A percentile compares a stretch with the other conserved stretches of the same genome.
These are phyloP conservation scores for Zymoseptoria crescenta DNA, from an alignment of 2,329 filamentous ascomycete genomes.

Conservation along the genomic window DNA sequence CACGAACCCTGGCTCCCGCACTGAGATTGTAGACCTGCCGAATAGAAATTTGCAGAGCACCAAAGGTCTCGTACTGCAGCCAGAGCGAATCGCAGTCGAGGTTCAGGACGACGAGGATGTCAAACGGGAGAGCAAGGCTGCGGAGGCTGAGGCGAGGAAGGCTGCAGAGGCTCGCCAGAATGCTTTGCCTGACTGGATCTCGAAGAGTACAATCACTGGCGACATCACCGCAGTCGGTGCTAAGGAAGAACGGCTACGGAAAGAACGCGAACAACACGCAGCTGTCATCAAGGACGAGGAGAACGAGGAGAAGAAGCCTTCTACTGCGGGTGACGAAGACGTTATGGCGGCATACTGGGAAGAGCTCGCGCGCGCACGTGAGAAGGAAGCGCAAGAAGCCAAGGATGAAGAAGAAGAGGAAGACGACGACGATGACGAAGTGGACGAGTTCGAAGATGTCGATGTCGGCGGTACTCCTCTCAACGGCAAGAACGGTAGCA, in stretches of 20 bases:
- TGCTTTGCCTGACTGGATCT: conserved; percentile 30
- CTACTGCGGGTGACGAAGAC: conserved; percentile 40
- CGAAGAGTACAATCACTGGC: conserved; percentile 30
- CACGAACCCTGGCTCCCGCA: conserved; percentile 51
- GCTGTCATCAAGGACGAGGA: conserved; percentile 41
- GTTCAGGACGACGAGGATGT: conserved; percentile 30
- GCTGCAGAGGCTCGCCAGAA: conserved; percentile 31
- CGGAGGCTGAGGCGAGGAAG: conserved; percentile 22
- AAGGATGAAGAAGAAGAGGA: conserved; percentile 45
- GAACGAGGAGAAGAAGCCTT: conserved; percentile 31
- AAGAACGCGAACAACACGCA: conserved; percentile 30
- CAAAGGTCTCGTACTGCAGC: conserved; percentile 28
- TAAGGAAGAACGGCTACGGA: conserved; percentile 33
- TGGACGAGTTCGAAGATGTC: conserved; percentile 48
- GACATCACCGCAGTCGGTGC: conserved; percentile 39
- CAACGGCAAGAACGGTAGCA: conserved; percentile 26
- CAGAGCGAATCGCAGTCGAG: conserved; percentile 30
- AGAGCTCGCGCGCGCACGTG: conserved; percentile 55
- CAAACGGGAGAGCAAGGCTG: conserved; percentile 26
- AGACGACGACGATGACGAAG: conserved; percentile 44
- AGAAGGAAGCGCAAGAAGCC: conserved; percentile 32
- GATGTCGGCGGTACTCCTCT: conserved; percentile 35
- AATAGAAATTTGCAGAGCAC: conserved; percentile 26
- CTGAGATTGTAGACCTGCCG: conserved; percentile 28
- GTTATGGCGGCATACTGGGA: conserved; percentile 62